Conservation (phyloP, 192 early-diverging fungal genomes). For the Entophlyctis luteolus region DNA sequence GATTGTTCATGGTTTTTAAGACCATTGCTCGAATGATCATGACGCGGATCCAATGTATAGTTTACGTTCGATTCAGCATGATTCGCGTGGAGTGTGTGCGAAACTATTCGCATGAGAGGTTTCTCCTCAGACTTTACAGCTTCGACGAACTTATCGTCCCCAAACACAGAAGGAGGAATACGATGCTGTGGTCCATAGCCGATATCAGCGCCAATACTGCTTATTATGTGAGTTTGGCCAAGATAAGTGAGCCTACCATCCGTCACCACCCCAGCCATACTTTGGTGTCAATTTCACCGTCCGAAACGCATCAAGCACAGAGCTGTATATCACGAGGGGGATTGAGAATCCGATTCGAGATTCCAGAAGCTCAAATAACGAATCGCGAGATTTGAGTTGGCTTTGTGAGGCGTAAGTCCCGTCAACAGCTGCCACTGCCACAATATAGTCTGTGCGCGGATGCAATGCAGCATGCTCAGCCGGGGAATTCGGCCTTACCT, state of each 20-base stretch:
- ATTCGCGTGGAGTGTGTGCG: not conserved
- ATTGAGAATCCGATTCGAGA: constrained; percentile 1
- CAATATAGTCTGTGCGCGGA: constrained; percentile 23
- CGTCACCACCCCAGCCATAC: constrained; percentile 23
- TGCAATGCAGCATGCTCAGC: constrained; percentile 19
- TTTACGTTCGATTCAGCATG: too few species aligned
- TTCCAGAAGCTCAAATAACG: constrained; percentile 11
- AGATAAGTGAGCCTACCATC: constrained; percentile 1
- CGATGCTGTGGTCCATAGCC: constrained; percentile 19
- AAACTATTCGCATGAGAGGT: constrained; percentile 11
- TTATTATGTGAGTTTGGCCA: not conserved
- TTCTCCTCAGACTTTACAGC: not conserved
- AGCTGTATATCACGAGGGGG: not conserved
- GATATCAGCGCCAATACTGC: constrained; percentile 22
- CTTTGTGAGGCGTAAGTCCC: not conserved
- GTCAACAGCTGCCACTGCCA: not conserved
- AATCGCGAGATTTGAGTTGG: not conserved
- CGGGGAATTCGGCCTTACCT: constrained; percentile 14
- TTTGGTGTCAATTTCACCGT: constrained; percentile 2
- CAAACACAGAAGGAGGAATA: not conserved
- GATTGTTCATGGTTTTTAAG: not conserved
- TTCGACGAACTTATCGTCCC: too few species aligned
- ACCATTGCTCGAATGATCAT: not conserved
- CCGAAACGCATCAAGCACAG: constrained; percentile 17
- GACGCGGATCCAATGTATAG: too few species aligned